Evolutionary conservation across 495 filamentous ascomycete species (phyloP), one percentile per base, ranked within the genome.

Genomic region (Penicillium daleae): DNA sequence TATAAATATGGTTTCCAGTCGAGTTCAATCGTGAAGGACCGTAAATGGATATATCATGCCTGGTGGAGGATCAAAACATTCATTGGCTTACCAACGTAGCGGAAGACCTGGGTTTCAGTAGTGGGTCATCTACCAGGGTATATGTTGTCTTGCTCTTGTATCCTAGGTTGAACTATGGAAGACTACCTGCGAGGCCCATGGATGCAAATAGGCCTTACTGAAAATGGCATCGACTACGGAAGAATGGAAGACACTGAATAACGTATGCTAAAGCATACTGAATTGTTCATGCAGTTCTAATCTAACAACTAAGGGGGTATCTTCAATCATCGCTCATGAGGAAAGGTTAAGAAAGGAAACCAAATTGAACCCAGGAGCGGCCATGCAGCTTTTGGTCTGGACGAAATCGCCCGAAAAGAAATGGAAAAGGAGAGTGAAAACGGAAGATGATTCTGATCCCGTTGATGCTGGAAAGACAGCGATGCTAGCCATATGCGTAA

Each of bases 281-380:
- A 60, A 53, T 46, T 44, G 21, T 15, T 46, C 8, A 12, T 22
- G 42, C 21, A 12, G 12, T 48, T 55, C 46, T 57, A 66, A 52
- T 63, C 35, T 33, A 61, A 64, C 42, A 46, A 40, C 46, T 55
- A 57, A 69, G 33, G 66, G 50, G 54, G 29, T 62, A 59, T 55
- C 62, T 64, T 46, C 50, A 31, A 54, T 58, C 56, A 65, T 69
- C 32, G 24, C 27, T 61, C 32, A 57, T 59, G 26, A 62, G 32
- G 29, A 57, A 48, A 54, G 48, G 19, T 46, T 40, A 37, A 42
- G 61, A 57, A 57, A 32, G n/a, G 22, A 35, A 52, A n/a, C 31
- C 5, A 31, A n/a, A 24, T 22, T 8, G 24, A 46, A 13, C 21
- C 42, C 42, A 12, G 10, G 9, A 12, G 42, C 7, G 42, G 42